Evolutionary conservation across 805 yeast genomes (phyloP).

Genomic region (Lachancea mirantina): DNA sequence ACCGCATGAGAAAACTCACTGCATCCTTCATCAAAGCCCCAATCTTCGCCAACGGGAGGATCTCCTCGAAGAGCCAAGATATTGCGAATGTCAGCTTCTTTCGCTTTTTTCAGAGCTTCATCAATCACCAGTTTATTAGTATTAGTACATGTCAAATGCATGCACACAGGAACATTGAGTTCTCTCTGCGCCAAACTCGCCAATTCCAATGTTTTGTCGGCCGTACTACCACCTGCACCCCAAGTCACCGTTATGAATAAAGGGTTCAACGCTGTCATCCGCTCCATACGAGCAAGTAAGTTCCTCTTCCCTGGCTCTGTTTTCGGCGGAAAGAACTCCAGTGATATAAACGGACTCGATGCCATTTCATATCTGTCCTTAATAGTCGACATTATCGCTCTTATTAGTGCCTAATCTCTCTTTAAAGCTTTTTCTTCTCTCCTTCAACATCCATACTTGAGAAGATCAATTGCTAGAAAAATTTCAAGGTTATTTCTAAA

Average conservation of each 20-base stretch:
- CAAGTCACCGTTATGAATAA: constrained; percentile 89
- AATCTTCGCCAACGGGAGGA: constrained; percentile 64
- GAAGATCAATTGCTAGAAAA: background rate
- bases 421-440: background rate
- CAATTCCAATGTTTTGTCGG: constrained; percentile 75
- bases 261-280: constrained; percentile 87
- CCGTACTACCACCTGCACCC: constrained; percentile 98
- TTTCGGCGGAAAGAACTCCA: constrained; percentile 97
- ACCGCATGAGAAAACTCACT: constrained; percentile 69
- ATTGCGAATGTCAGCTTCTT: constrained; percentile 72
- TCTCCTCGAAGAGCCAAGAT: constrained; percentile 93
- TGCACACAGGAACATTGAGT: constrained; percentile 78
- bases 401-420: background rate
- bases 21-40: constrained; percentile 31
- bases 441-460: background rate
- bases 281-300: constrained; percentile 73
- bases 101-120: constrained; percentile 65
- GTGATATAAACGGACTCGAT: constrained; percentile 60
- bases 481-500: no score
- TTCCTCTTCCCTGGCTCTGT: constrained; percentile 84
- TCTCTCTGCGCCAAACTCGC: constrained; percentile 71
- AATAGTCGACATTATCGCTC: constrained; percentile 19
- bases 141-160: constrained; percentile 95
- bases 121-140: constrained; percentile 74
- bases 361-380: constrained; percentile 46